These are phyloP conservation scores for Colletotrichum noveboracense DNA, from an alignment of 2,329 filamentous ascomycete species.

Conservation along the genomic window DNA sequence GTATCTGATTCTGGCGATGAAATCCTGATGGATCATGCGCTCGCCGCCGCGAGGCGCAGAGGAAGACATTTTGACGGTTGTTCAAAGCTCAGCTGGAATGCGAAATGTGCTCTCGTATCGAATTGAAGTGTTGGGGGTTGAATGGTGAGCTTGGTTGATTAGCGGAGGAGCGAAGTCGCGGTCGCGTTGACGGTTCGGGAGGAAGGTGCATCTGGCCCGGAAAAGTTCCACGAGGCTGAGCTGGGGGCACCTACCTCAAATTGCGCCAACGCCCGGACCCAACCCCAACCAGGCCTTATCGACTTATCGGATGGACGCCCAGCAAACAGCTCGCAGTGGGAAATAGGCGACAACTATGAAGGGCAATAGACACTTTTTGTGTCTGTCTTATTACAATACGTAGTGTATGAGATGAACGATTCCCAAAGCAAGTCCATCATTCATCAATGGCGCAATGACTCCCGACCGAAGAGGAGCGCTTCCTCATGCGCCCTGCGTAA, in stretches of 20 bases:
- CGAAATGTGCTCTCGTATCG: neutral
- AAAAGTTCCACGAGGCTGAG: constrained; percentile 24
- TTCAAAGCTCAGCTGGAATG: neutral
- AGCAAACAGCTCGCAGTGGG: neutral
- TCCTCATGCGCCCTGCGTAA: constrained; percentile 11
- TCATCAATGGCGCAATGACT: constrained; percentile 12
- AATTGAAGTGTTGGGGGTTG: neutral
- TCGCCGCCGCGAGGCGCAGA: constrained; percentile 50
- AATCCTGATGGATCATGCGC: constrained; percentile 85
- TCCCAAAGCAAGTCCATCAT: constrained; percentile 13
- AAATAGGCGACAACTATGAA: neutral
- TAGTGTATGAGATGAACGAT: constrained; percentile 17
- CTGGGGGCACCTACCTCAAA: neutral
- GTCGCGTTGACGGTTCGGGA: constrained; percentile 6
- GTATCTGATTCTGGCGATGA: constrained; percentile 94
- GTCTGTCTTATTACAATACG: constrained; percentile 16
- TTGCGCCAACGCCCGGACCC: constrained; percentile 10
- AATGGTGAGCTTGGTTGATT: neutral
- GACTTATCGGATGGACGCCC: constrained; percentile 4
- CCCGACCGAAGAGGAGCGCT: constrained; percentile 2
- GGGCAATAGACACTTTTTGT: neutral
- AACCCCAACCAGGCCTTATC: constrained; percentile 6
- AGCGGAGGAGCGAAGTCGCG: constrained; percentile 1
- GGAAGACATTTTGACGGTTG: constrained; percentile 32
- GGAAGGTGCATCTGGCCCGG: constrained; percentile 9